Conservation (phyloP, 1,284 basidiomycete species). For the Sporisorium scitamineum region DNA sequence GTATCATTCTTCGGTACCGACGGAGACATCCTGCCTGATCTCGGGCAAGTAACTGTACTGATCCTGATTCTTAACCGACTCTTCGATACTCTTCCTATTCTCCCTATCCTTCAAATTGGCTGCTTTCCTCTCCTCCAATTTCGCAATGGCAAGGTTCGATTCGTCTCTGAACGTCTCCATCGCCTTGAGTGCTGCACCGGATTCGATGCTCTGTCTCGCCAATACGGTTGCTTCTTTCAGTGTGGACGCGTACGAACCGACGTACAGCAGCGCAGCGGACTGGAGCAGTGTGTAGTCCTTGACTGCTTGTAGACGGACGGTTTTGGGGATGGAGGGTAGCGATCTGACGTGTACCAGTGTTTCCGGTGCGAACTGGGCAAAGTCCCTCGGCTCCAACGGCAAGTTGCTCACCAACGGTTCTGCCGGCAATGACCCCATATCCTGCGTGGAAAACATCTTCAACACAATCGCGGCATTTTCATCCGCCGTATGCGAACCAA, state of each 20-base stretch:
- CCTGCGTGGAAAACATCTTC: conserved; percentile 46
- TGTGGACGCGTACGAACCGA: conserved; percentile 49
- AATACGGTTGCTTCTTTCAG: conserved; percentile 25
- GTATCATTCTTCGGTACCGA: conserved; percentile 51
- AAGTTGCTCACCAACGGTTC: conserved; percentile 15
- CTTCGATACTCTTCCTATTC: conserved; percentile 37
- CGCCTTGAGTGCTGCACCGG: conserved; percentile 45
- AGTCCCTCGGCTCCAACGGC: conserved; percentile 28
- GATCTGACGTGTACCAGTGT: conserved; percentile 29
- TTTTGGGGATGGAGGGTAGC: conserved; percentile 53
- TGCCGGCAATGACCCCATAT: conserved; percentile 3
- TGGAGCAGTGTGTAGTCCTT: conserved; percentile 66
- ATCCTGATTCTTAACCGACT: conserved; percentile 37
- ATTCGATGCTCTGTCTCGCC: conserved; percentile 41
- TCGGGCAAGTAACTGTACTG: conserved; percentile 55
- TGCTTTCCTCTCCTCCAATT: conserved; percentile 23
- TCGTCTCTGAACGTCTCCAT: conserved; percentile 51
- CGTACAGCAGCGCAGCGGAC: conserved; percentile 62
- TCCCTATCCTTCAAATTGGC: conserved; percentile 28
- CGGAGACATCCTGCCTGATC: conserved; percentile 47
- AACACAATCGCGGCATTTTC: conserved; percentile 65
- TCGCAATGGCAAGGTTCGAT: conserved; percentile 30
- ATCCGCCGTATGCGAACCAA: conserved; percentile 48
- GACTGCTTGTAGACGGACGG: conserved; percentile 55
- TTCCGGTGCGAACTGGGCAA: conserved; percentile 29